Percentiles rank a stretch among this genome's conserved stretches.
These are phyloP conservation scores for Ophiocordyceps camponoti-saundersi DNA, from an alignment of 2,329 filamentous ascomycete genomes.

Conservation along the genomic window DNA sequence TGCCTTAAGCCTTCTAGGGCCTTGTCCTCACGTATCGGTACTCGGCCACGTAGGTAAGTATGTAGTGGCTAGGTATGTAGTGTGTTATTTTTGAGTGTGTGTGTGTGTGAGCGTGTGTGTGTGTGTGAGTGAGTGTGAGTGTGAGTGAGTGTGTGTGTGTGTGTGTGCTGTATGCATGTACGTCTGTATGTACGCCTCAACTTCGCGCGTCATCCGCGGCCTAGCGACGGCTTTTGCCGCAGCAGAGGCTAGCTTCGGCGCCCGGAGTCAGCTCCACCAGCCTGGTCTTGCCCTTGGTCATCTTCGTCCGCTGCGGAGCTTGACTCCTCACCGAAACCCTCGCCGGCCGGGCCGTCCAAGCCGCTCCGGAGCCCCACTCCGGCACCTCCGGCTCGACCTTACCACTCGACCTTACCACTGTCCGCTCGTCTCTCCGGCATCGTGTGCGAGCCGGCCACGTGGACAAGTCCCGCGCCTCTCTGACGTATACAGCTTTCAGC, in stretches of 20 bases:
- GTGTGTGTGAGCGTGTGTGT: no score
- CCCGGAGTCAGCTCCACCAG: not conserved
- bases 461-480: constrained; percentile 1
- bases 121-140: no score
- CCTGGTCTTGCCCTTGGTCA: not conserved
- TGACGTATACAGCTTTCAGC: not conserved
- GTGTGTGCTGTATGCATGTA: not conserved
- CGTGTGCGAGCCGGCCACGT: constrained; percentile 1
- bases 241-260: not conserved
- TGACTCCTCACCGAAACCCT: not conserved
- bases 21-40: no score
- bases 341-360: not conserved
- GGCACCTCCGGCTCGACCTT: not conserved
- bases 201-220: constrained; percentile 1
- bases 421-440: not conserved
- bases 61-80: no score
- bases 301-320: not conserved
- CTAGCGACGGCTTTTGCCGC: not conserved
- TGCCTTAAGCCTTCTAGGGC: no score
- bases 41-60: no score
- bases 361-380: no score
- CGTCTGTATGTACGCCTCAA: constrained; percentile 1
- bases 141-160: no score
- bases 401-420: not conserved
- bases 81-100: no score